These are phyloP conservation scores for Phytophthora nicotianae DNA, from an alignment of 352 stramenopile genomes.

Conservation along the genomic window DNA sequence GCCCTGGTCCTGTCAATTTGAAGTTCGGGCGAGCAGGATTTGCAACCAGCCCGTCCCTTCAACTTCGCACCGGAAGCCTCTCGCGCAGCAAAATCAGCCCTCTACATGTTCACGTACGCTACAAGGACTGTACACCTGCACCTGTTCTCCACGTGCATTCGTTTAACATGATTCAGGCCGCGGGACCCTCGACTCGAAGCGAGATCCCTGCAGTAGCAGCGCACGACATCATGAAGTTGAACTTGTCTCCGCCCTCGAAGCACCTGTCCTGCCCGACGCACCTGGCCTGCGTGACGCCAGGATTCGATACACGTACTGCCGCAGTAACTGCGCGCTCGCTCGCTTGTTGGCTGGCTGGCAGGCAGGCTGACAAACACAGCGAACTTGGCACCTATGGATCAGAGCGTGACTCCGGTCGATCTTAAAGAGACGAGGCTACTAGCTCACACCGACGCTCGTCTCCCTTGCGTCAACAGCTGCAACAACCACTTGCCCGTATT, in stretches of 20 bases:
- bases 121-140: too few relatives aligned
- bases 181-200: not conserved
- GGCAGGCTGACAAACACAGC: too few relatives aligned
- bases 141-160: constrained; percentile 4
- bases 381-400: not conserved
- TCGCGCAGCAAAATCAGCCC: constrained; percentile 7
- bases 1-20: constrained; percentile 26
- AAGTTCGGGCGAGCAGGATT: constrained; percentile 27
- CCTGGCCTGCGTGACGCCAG: not conserved
- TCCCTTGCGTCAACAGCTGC: constrained; percentile 23
- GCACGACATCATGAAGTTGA: constrained; percentile 12
- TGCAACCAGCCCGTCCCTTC: constrained; percentile 25
- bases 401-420: constrained; percentile 11
- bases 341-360: too few relatives aligned
- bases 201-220: not conserved
- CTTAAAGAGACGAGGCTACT: constrained; percentile 28
- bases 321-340: too few relatives aligned
- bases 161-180: constrained; percentile 19
- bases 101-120: not conserved
- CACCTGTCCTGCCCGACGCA: too few relatives aligned
- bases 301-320: too few relatives aligned
- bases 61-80: constrained; percentile 26
- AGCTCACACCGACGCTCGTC: constrained; percentile 16
- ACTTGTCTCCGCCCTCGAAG: constrained; percentile 14
- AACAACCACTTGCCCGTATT: constrained; percentile 18